Evolutionary conservation across 2,329 filamentous ascomycete species (phyloP), one percentile per base, ranked within the genome.

Genomic region (Xylariaceae sp.): DNA sequence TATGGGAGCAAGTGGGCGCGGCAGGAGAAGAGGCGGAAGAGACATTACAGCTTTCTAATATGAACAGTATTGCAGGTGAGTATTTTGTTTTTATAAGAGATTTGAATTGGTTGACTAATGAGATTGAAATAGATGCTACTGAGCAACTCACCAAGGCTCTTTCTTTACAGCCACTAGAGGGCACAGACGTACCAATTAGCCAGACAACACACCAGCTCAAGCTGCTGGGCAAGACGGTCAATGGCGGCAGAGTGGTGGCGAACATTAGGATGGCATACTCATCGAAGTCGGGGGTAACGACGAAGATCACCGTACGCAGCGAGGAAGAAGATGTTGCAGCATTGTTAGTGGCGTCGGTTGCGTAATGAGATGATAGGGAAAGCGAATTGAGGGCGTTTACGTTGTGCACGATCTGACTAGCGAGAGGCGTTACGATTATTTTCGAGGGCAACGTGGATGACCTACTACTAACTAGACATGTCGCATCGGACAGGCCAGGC

Each of bases 1-100:
- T 97, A 52, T 99, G 93, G 93, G 91, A 96, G 74, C 90, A 96
- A 75, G 86, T 93, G 56, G 91, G 90, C 56, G 89, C 90, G n/a
- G 81, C 89, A 34, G 92, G 92, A 55, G 91, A 96, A 71, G 90
- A 96, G 73, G 89, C 89, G 3, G 89, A 90, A 64, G 94, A 97
- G 79, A 99, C 93, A 44, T 79, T 96, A 73, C 91, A 93, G 75
- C 80, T 97, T 66, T 87, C 87, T 70, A 88, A 88, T 67, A 86
- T 94, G 71, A 96, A 95, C 86, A 92, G 89, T 71, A 95, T 99
- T 76, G 84, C 89, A 72, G 92, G 92, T 95, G 85, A 70, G 87
- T 80, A 61, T 49, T 39, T 59, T 48, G 42, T n/a, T 13, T 6
- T 4, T n/a, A 52, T 34, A 5, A 15, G 4, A 44, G 15, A 37